A percentile compares a stretch with the other conserved stretches of the same genome.
Evolutionary conservation across 495 filamentous ascomycete species (phyloP).

Genomic region (Bacidia gigantensis): DNA sequence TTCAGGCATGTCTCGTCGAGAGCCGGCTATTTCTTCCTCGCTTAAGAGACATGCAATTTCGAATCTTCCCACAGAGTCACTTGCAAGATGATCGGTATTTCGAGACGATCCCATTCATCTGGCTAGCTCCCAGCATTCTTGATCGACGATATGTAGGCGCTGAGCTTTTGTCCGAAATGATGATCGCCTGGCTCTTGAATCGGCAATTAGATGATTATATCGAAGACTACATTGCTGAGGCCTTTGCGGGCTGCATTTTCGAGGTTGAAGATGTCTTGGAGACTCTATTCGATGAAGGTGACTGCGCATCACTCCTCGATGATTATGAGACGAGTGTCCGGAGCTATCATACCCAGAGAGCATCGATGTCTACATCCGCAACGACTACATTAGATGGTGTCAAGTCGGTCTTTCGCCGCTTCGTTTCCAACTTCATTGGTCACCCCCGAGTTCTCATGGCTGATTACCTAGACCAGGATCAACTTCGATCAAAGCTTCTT

Average conservation of each 20-base stretch:
- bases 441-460: slow-evolving; percentile 13
- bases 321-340: slow-evolving; percentile 8
- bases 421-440: slow-evolving; percentile 10
- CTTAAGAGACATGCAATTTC: slow-evolving; percentile 7
- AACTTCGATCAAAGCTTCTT: slow-evolving; percentile 7
- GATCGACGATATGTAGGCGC: slow-evolving; percentile 5
- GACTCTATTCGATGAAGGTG: slow-evolving; percentile 11
- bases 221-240: slow-evolving; percentile 16
- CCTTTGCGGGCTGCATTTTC: slow-evolving; percentile 13
- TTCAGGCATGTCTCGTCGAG: slow-evolving; percentile 14
- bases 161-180: slow-evolving; percentile 26
- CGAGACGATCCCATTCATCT: slow-evolving; percentile 11
- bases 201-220: slow-evolving; percentile 31
- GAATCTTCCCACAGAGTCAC: slow-evolving; percentile 7
- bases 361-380: slow-evolving; percentile 6
- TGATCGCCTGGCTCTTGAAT: slow-evolving; percentile 26
- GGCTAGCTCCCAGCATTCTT: slow-evolving; percentile 10
- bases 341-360: not conserved
- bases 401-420: slow-evolving; percentile 9
- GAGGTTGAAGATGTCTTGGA: slow-evolving; percentile 14
- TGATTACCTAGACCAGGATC: slow-evolving; percentile 7
- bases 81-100: slow-evolving; percentile 10
- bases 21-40: slow-evolving; percentile 13
- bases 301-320: slow-evolving; percentile 5
- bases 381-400: slow-evolving; percentile 5